Base-by-base conservation (phyloP, 306 rosid species). In the Potentilla sterilis region DNA sequence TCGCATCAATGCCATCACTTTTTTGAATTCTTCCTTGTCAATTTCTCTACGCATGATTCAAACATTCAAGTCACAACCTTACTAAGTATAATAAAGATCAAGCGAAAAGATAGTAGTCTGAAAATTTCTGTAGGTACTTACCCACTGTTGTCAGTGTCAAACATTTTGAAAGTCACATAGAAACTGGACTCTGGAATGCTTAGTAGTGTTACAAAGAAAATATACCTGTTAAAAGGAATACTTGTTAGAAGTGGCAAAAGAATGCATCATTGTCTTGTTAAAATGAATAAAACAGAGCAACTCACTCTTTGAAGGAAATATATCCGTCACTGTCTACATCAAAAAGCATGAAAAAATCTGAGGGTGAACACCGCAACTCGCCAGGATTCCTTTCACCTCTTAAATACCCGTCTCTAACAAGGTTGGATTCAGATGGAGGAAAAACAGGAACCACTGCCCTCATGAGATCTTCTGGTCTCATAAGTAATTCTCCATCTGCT, bases 371-470 rank as follows among this genome's bases (percentile, higher is more conserved):
- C 5, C 71, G 84, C 67, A 95, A 79, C 71, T 90, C 90, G 21
- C 99, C 93, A 32, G 97, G 92, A 48, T 78, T 90, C 83, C 97
- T 86, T 86, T 95, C 99, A 77, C 99, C 97, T 80, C 14, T 69
- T 84, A 95, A 77, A 86, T 83, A 86, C 76, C 99, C 99, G 43
- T 90, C 96, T 92, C 97, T 90, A 49, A 95, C 97, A 81, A 86
- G 91, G 79, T 89, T 78, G 68, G 97, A 95, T 80, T 92, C 99
- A 22, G 99, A 92, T 64, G 97, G 99, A 66, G 97, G 99, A 79
- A 95, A 95, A 76, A 95, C 97, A 48, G 99, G 97, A 82, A 95
- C 87, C 44, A 95, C 85, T 67, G 99, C 99, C 38, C 99, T 86
- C 99, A 95, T 95, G 49, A 92, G 88, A 77, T 95, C 99, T 35